phyloP scores from a whole-genome alignment of 2,329 filamentous ascomycete species.

The Ophiocordyceps camponoti-rufipedis region DNA sequence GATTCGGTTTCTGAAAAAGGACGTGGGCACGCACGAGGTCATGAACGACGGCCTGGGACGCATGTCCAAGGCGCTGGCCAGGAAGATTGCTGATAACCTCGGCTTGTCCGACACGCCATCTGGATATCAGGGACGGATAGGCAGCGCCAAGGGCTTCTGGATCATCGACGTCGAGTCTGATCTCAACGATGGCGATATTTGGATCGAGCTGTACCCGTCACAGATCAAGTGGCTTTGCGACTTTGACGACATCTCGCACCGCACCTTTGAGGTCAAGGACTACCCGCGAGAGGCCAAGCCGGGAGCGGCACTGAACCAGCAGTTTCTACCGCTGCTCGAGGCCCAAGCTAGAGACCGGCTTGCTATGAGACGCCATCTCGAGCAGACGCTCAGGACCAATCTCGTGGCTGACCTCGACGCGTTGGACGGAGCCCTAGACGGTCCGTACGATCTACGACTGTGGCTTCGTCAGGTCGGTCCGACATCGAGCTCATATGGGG shows the following conservation, averaged over 20 bases:
- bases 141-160: slow-evolving; percentile 62
- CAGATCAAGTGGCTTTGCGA: slow-evolving; percentile 50
- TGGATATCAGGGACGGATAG: slow-evolving; percentile 52
- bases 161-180: slow-evolving; percentile 34
- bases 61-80: slow-evolving; percentile 43
- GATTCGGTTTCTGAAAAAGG: slow-evolving; percentile 19
- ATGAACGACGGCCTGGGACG: slow-evolving; percentile 52
- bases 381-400: slow-evolving; percentile 26
- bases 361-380: slow-evolving; percentile 28
- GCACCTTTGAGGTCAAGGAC: slow-evolving; percentile 47
- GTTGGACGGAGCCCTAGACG: slow-evolving; percentile 29
- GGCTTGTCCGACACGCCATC: slow-evolving; percentile 37
- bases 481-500: not conserved
- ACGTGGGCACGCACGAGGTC: slow-evolving; percentile 20
- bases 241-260: slow-evolving; percentile 26
- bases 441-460: slow-evolving; percentile 28
- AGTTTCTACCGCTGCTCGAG: slow-evolving; percentile 50
- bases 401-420: slow-evolving; percentile 32
- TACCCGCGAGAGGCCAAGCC: slow-evolving; percentile 15
- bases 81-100: slow-evolving; percentile 28
- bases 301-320: slow-evolving; percentile 41
- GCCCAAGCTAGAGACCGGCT: slow-evolving; percentile 31
- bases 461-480: slow-evolving; percentile 30
- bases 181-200: slow-evolving; percentile 23
- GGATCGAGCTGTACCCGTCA: slow-evolving; percentile 49